Conservation (phyloP, 768 basidiomycete genomes). For the Jaapia argillacea region DNA sequence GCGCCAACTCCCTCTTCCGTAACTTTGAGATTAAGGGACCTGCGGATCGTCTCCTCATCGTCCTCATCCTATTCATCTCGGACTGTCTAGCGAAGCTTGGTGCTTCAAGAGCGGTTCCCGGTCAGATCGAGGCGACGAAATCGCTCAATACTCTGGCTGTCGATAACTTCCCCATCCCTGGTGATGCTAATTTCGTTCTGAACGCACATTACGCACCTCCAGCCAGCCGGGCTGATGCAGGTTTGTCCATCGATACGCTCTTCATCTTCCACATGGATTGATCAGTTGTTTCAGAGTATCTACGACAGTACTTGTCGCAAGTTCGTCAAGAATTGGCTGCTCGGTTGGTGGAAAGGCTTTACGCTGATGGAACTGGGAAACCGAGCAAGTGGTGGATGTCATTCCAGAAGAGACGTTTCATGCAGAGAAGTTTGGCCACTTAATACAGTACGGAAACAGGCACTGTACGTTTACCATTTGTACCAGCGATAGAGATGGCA, state of each 20-base stretch:
- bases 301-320: slow-evolving; percentile 87
- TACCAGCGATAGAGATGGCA: too few relatives aligned
- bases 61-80: slow-evolving; percentile 95
- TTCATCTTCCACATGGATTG: neutral
- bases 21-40: slow-evolving; percentile 99
- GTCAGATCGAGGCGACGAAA: slow-evolving; percentile 82
- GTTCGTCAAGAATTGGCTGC: slow-evolving; percentile 87
- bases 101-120: slow-evolving; percentile 51
- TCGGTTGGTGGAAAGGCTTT: slow-evolving; percentile 79
- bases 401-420: slow-evolving; percentile 95
- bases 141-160: slow-evolving; percentile 85
- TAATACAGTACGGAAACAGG: too few relatives aligned
- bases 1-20: slow-evolving; percentile 97
- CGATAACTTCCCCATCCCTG: slow-evolving; percentile 88
- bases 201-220: slow-evolving; percentile 89
- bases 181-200: slow-evolving; percentile 89
- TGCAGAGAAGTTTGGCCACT: slow-evolving; percentile 80
- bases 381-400: slow-evolving; percentile 99
- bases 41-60: slow-evolving; percentile 90
- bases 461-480: too few relatives aligned
- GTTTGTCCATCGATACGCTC: slow-evolving; percentile 28
- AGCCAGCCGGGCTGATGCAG: slow-evolving; percentile 65
- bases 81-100: slow-evolving; percentile 94
- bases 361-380: slow-evolving; percentile 87
- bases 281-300: slow-evolving; percentile 49